Evolutionary conservation across 2,329 filamentous ascomycete species (phyloP), one percentile per base, ranked within the genome.

Genomic region (Ciborinia camelliae): DNA sequence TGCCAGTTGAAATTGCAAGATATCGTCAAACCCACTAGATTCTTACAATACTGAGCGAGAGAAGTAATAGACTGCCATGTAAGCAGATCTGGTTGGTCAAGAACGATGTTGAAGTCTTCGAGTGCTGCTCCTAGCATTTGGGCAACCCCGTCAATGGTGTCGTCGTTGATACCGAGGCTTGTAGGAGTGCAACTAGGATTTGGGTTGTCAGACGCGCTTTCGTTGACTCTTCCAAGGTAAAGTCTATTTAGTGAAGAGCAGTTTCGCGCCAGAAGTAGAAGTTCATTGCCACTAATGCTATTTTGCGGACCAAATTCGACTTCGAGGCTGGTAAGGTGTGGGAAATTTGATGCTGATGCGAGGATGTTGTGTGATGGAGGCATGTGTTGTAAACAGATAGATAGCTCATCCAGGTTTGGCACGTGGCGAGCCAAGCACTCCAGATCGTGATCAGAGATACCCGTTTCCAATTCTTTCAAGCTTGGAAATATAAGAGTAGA

Each of bases 291-390:
- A 32, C 41, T 47, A 1, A 59, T 23, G 1, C 39, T n/a, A 26
- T 12, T 59, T 1, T n/a, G 20, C 30, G 20, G 20, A 32, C 55
- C 20, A 47, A 59, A 47, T 32, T 18, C 20, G 39, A 59, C 28
- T 12, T 45, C 23, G 4, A 59, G 55, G 20, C 20, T 20, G 7
- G 41, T 59, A 7, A 59, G 55, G 26, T 35, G 20, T 26, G 26
- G 12, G 28, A 59, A 59, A 8, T 59, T 59, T 7, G 55, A 59
- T 26, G 55, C 55, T 26, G 41, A 59, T 59, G 41, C 41, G 28
- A 59, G 55, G 9, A 59, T 59, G 3, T 32, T 32, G 3, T 23
- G 20, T 26, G 55, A 59, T 1, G 28, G 41, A 23, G 28, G 41
- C 6, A 59, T 10, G 26, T 59, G 23, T 47, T 23, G 26, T 35